These are phyloP conservation scores for Lentinus brumalis DNA, from an alignment of 768 basidiomycete species.

Conservation along the genomic window DNA sequence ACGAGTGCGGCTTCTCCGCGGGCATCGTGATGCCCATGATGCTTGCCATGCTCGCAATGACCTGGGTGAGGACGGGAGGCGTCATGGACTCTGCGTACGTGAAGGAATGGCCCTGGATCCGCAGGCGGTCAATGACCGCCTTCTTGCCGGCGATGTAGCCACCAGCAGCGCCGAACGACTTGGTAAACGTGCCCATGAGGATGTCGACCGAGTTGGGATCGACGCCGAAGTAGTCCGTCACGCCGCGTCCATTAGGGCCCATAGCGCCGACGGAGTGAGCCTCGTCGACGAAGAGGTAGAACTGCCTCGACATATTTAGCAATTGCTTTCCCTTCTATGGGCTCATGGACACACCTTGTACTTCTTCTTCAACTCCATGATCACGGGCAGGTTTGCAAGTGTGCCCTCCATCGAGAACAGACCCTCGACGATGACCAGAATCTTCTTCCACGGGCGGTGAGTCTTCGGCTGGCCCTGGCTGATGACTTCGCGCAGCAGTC, in stretches of 20 bases:
- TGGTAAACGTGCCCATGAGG: conserved; percentile 98
- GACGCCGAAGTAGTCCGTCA: conserved; percentile 91
- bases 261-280: conserved; percentile 97
- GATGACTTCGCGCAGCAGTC: conserved; percentile 83
- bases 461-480: conserved; percentile 98
- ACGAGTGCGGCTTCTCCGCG: conserved; percentile 29
- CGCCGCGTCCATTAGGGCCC: conserved; percentile 92
- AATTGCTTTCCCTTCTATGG: not conserved
- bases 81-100: conserved; percentile 89
- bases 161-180: conserved; percentile 91
- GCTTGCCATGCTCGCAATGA: conserved; percentile 90
- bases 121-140: conserved; percentile 76
- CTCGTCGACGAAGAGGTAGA: conserved; percentile 95
- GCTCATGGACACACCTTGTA: conserved; percentile 73
- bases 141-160: conserved; percentile 93
- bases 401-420: conserved; percentile 99
- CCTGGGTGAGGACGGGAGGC: conserved; percentile 88
- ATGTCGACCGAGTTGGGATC: conserved; percentile 83
- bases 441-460: conserved; percentile 99
- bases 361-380: conserved; percentile 86
- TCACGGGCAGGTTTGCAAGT: conserved; percentile 75
- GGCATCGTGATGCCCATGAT: conserved; percentile 83
- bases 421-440: conserved; percentile 91
- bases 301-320: conserved; percentile 49
- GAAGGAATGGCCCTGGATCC: conserved; percentile 78